A percentile compares a stretch with the other conserved stretches of the same genome.
These are phyloP conservation scores for Mycena pura DNA, from an alignment of 768 basidiomycete species.

Conservation along the genomic window DNA sequence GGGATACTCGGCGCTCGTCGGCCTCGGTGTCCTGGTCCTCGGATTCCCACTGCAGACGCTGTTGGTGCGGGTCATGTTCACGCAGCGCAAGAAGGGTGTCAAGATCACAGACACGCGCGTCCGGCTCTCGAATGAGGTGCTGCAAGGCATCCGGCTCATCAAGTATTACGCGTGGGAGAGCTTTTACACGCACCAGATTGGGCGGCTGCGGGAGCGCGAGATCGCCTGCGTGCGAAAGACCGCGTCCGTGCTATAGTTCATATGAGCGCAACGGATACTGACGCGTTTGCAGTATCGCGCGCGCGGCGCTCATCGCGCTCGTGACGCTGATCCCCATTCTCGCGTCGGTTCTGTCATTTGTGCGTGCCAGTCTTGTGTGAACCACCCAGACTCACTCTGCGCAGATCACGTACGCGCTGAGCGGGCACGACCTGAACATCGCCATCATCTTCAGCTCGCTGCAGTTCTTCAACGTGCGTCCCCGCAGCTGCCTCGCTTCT, in stretches of 20 bases:
- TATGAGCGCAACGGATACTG: background rate
- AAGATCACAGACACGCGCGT: constrained; percentile 73
- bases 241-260: constrained; percentile 5
- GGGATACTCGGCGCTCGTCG: constrained; percentile 74
- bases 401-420: constrained; percentile 53
- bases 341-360: constrained; percentile 49
- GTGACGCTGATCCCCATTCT: constrained; percentile 46
- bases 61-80: constrained; percentile 59
- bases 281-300: constrained; percentile 25
- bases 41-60: constrained; percentile 66
- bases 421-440: constrained; percentile 48
- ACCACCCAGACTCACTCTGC: constrained; percentile 26
- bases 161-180: constrained; percentile 69
- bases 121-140: constrained; percentile 67
- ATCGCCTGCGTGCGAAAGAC: constrained; percentile 43
- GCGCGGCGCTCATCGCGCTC: constrained; percentile 31
- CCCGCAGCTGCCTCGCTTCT: background rate
- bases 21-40: constrained; percentile 60
- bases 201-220: constrained; percentile 46
- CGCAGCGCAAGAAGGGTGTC: constrained; percentile 60
- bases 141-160: constrained; percentile 71
- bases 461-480: constrained; percentile 51
- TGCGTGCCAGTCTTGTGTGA: constrained; percentile 28
- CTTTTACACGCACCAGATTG: constrained; percentile 54
- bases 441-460: constrained; percentile 53